Conservation (phyloP, 306 rosid genomes). For the Vachellia pachyceras region DNA sequence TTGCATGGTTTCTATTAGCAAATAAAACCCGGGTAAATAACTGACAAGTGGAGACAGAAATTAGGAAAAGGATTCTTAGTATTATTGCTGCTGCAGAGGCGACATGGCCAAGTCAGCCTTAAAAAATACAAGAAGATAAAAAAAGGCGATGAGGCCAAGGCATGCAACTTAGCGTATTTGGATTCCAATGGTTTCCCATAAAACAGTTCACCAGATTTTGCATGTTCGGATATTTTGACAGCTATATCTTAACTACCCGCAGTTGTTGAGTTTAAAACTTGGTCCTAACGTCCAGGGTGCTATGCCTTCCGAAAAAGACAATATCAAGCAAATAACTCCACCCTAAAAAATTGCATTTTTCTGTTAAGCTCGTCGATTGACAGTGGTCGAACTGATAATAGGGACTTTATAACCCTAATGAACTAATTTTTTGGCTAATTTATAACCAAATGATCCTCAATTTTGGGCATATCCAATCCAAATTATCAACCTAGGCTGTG, state of each 20-base stretch:
- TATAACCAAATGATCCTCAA: background rate
- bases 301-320: background rate
- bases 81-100: background rate
- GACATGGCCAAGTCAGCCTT: constrained; percentile 19
- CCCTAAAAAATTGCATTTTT: background rate
- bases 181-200: background rate
- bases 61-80: constrained; percentile 9
- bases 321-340: background rate
- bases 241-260: background rate
- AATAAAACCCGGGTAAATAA: background rate
- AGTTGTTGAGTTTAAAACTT: background rate
- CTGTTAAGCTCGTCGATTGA: background rate
- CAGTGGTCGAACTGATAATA: background rate
- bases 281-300: background rate
- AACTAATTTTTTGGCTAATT: background rate
- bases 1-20: constrained; percentile 36
- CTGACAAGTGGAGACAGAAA: constrained; percentile 16
- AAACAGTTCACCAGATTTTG: background rate
- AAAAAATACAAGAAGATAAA: background rate
- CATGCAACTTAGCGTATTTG: background rate
- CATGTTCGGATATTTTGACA: background rate
- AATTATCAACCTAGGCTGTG: background rate
- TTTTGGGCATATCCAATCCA: background rate
- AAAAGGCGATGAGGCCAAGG: constrained; percentile 27
- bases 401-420: background rate